phyloP scores from a whole-genome alignment of 2,329 filamentous ascomycete genomes.

The Ploettnerulaceae sp. region DNA sequence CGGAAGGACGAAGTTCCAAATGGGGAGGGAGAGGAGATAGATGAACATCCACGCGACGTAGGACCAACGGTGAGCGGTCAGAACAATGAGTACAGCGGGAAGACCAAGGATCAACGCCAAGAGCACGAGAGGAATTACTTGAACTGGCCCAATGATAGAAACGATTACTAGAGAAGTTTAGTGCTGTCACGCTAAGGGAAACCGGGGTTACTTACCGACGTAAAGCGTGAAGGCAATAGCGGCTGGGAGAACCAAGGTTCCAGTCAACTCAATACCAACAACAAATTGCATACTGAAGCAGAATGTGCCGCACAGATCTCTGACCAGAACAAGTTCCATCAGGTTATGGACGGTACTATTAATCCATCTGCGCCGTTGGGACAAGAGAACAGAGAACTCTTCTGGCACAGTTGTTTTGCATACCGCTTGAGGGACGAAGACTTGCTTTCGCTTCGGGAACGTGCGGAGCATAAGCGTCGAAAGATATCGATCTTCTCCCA shows the following conservation, averaged over 20 bases:
- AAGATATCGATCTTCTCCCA: conserved; percentile 92
- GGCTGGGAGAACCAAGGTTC: conserved; percentile 89
- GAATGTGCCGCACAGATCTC: conserved; percentile 96
- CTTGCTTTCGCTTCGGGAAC: conserved; percentile 97
- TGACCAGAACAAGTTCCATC: conserved; percentile 93
- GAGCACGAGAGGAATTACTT: conserved; percentile 86
- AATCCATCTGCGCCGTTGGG: conserved; percentile 95
- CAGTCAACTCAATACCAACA: conserved; percentile 89
- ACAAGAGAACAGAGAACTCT: conserved; percentile 84
- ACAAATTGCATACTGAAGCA: conserved; percentile 99
- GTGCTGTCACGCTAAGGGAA: background rate
- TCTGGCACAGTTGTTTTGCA: conserved; percentile 98
- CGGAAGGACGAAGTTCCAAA: conserved; percentile 97
- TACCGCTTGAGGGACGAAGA: conserved; percentile 96
- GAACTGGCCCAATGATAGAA: conserved; percentile 74
- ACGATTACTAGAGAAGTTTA: conserved; percentile 60
- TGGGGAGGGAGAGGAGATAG: conserved; percentile 84
- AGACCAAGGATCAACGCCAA: conserved; percentile 89
- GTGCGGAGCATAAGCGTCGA: conserved; percentile 98
- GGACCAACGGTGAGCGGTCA: conserved; percentile 87
- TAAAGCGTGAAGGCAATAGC: conserved; percentile 98
- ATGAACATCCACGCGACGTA: conserved; percentile 98
- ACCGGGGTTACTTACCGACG: conserved; percentile 60
- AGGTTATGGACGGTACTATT: conserved; percentile 98
- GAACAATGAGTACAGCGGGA: conserved; percentile 82